A percentile compares a stretch with the other conserved stretches of the same genome.
Evolutionary conservation across 129 eudicot genomes (phyloP).

Genomic region (Tanacetum coccineum): DNA sequence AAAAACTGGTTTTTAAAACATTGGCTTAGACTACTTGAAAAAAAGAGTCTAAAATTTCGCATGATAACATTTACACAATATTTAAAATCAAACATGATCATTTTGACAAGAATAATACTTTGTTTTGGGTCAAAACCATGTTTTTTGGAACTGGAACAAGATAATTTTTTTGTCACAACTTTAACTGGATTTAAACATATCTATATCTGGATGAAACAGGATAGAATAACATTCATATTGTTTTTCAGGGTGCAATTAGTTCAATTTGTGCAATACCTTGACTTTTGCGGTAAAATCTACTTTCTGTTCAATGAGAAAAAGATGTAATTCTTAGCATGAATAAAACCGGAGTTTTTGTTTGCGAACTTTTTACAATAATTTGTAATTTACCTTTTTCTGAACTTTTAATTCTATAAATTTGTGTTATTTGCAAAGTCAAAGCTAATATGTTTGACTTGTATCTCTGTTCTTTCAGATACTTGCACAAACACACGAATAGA

Average conservation of each 20-base stretch:
- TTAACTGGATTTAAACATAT: too few relatives aligned
- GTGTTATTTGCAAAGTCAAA: neutral
- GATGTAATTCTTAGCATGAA: neutral
- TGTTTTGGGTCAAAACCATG: neutral
- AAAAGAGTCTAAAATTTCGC: too few relatives aligned
- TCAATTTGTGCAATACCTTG: neutral
- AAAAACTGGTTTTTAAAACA: too few relatives aligned
- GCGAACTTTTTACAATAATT: neutral
- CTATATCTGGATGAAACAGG: too few relatives aligned
- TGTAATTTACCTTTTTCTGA: neutral
- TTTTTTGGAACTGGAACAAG: neutral
- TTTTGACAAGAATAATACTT: neutral
- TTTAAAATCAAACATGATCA: neutral
- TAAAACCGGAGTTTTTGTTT: neutral
- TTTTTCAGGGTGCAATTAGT: neutral
- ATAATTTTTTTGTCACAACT: neutral
- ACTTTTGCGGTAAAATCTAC: neutral
- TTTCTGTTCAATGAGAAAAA: neutral
- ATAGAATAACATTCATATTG: too few relatives aligned
- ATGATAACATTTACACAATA: too few relatives aligned
- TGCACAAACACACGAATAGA: constrained; percentile 88
- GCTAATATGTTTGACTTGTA: neutral
- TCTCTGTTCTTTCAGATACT: constrained; percentile 49
- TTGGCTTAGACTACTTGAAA: too few relatives aligned
- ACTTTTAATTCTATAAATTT: neutral